Conservation (phyloP, 192 early-diverging fungal genomes). For the Bifiguratus adelaidae region DNA sequence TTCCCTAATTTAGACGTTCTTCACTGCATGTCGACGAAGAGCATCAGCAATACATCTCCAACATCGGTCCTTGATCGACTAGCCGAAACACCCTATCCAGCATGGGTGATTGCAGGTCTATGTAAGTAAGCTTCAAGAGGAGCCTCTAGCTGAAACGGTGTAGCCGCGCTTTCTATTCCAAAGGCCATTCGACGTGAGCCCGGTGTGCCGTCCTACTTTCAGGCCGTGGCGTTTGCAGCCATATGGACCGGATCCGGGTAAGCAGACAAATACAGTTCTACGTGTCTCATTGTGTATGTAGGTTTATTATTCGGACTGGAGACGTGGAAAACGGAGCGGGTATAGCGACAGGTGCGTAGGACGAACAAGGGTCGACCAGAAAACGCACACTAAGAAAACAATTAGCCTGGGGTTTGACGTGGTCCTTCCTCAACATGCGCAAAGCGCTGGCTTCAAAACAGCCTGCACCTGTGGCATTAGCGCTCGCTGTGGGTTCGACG, state of each 20-base stretch:
- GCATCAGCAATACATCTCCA: not conserved
- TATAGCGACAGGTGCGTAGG: constrained; percentile 21
- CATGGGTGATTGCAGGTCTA: constrained; percentile 11
- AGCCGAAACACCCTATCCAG: constrained; percentile 12
- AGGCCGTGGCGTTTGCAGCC: constrained; percentile 15
- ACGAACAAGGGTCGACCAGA: not conserved
- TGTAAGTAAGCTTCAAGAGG: constrained; percentile 3
- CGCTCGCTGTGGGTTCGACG: constrained; percentile 5
- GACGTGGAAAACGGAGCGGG: constrained; percentile 26
- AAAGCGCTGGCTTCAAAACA: constrained; percentile 4
- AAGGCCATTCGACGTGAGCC: constrained; percentile 9
- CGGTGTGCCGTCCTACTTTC: constrained; percentile 21
- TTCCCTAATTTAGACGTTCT: constrained; percentile 3
- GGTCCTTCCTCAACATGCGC: constrained; percentile 18
- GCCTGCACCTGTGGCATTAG: constrained; percentile 14
- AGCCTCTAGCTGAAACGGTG: not conserved
- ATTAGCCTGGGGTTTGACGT: constrained; percentile 26
- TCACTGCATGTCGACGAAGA: not conserved
- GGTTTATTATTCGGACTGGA: constrained; percentile 15
- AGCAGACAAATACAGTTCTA: not conserved
- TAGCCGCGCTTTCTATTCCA: constrained; percentile 15
- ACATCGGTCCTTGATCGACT: constrained; percentile 3
- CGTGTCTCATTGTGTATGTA: not conserved
- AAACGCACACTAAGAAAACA: not conserved
- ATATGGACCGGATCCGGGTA: constrained; percentile 25